phyloP scores from a whole-genome alignment of 306 rosid genomes.

The Adenanthera pavonina region DNA sequence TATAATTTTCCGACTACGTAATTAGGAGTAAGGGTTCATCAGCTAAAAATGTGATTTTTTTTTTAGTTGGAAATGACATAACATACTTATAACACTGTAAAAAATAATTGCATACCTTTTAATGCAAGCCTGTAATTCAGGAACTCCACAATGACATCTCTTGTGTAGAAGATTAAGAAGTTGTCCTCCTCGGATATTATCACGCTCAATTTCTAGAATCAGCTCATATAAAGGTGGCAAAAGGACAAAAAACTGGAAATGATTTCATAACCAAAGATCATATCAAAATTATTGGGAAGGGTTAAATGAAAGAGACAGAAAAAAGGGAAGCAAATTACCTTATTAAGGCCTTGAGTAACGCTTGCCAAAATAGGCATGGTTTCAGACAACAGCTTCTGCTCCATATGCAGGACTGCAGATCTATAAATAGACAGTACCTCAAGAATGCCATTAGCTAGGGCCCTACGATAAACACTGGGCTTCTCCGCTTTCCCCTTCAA shows the following conservation, averaged over 20 bases:
- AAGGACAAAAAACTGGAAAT: slow-evolving; percentile 77
- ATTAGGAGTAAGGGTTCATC: slow-evolving; percentile 7
- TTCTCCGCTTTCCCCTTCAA: slow-evolving; percentile 44
- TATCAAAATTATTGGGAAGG: slow-evolving; percentile 16
- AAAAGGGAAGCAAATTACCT: slow-evolving; percentile 50
- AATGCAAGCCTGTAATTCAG: slow-evolving; percentile 93
- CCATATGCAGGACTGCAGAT: slow-evolving; percentile 87
- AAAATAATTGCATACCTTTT: slow-evolving; percentile 66
- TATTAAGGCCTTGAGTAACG: slow-evolving; percentile 87
- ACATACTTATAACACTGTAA: slow-evolving; percentile 2
- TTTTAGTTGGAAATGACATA: slow-evolving; percentile 32
- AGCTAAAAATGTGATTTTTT: neutral
- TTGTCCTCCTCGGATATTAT: slow-evolving; percentile 87
- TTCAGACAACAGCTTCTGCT: slow-evolving; percentile 85
- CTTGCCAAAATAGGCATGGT: slow-evolving; percentile 86
- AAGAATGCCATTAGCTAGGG: slow-evolving; percentile 88
- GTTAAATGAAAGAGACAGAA: neutral
- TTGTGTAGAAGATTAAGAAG: slow-evolving; percentile 87
- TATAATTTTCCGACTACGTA: neutral
- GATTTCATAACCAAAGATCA: neutral
- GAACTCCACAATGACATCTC: slow-evolving; percentile 96
- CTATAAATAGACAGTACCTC: slow-evolving; percentile 84
- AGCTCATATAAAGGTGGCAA: slow-evolving; percentile 89
- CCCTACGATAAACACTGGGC: slow-evolving; percentile 86
- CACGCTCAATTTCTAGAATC: slow-evolving; percentile 80